Evolutionary conservation across 306 rosid genomes (phyloP), one percentile per base, ranked within the genome.

Genomic region (Amphicarpaea edgeworthii): DNA sequence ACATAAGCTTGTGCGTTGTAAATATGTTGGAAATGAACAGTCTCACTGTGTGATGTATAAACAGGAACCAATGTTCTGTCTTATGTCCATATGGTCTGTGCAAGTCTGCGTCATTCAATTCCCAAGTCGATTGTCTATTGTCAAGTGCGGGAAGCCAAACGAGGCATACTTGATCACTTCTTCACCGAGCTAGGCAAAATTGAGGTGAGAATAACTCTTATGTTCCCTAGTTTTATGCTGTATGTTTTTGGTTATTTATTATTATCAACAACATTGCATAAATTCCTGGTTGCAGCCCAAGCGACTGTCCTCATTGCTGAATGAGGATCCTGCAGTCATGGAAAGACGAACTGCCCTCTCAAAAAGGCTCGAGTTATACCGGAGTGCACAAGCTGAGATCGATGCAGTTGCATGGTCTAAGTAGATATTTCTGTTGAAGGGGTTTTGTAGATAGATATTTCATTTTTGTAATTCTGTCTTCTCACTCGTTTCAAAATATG

Each of bases 251-350:
- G 7, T 6, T 55, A 23, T 12, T 23, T 23, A 34, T 71, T 55
- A 20, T 7, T 59, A 6, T 50, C 7, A 24, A 9, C 43, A n/a
- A n/a, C n/a, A n/a, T n/a, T 73, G n/a, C 10, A 15, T 42, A 6
- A 68, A 61, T 72, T 72, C 46, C 17, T 53, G 2, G 41, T 26
- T 50, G 81, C 90, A 93, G 98, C 72, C 81, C 30, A 93, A 88
- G 88, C 88, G 88, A 7, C 43, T 91, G 74, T 90, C 98, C 0
- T 79, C 97, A 3, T 71, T 93, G 70, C 80, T 93, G 87, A 93
- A 93, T 7, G 98, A 93, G 91, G 98, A 93, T 76, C 98, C 98
- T 8, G 97, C 93, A 2, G 64, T 93, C 59, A 93, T 93, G 98
- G 98, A 91, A 81, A 82, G 97, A 20, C 92, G 98, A 5, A 7